A percentile compares a stretch with the other conserved stretches of the same genome.
Evolutionary conservation across 352 stramenopile genomes (phyloP).

Genomic region (Thalassiosira exigua): DNA sequence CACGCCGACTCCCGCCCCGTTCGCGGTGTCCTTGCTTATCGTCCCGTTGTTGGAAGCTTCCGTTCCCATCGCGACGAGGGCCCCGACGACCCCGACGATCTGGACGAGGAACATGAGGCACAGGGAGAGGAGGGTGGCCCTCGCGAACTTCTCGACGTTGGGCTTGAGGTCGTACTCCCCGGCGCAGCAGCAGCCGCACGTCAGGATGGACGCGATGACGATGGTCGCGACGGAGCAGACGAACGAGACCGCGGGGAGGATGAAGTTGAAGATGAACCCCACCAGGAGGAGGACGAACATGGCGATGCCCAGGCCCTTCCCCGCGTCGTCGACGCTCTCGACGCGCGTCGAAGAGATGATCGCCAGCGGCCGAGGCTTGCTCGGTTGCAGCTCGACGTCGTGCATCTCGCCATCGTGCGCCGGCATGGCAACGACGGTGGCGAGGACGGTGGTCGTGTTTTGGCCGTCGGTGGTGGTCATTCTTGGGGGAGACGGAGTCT

Average conservation of each 20-base stretch:
- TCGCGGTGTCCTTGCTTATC: neutral
- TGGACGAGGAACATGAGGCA: neutral
- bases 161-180: conserved; percentile 8
- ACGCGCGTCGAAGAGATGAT: neutral
- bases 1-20: neutral
- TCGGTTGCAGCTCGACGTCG: neutral
- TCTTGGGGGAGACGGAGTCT: too few species aligned
- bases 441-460: neutral
- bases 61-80: neutral
- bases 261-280: neutral
- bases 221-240: conserved; percentile 5
- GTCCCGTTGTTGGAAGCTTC: conserved; percentile 2
- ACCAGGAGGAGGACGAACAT: conserved; percentile 17
- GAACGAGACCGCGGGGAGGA: neutral
- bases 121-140: conserved; percentile 4
- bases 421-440: neutral
- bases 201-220: conserved; percentile 16
- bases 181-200: conserved; percentile 24
- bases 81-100: neutral
- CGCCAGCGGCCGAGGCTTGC: neutral
- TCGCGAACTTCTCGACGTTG: conserved; percentile 19
- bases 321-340: neutral
- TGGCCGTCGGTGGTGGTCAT: neutral
- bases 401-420: neutral
- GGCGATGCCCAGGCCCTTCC: neutral